Conservation (phyloP, 176 grass and related monocot species). For the Rhynchospora pubera region DNA sequence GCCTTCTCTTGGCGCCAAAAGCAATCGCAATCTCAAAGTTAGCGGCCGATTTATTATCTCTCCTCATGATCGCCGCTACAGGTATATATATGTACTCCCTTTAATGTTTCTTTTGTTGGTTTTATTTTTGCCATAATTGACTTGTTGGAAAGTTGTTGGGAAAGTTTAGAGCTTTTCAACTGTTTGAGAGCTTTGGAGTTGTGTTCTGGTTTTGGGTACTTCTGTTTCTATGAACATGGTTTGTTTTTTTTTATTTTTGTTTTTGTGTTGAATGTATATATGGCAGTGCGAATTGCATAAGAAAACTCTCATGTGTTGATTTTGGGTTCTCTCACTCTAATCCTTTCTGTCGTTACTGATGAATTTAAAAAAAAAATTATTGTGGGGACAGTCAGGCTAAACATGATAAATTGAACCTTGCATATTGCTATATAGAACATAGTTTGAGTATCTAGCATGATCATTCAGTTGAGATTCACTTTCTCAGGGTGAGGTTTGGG, state of each 20-base stretch:
- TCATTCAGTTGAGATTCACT: background rate
- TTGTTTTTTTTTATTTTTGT: background rate
- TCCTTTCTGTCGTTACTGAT: background rate
- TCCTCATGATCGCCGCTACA: constrained; percentile 74
- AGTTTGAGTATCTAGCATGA: background rate
- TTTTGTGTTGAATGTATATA: background rate
- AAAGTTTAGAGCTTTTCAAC: no score
- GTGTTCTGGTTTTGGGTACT: background rate
- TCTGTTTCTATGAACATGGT: background rate
- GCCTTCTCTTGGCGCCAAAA: constrained; percentile 77
- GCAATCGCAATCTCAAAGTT: constrained; percentile 66
- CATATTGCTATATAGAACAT: background rate
- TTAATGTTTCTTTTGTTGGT: background rate
- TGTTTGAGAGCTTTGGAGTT: background rate
- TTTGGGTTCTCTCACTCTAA: background rate
- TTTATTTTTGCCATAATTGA: background rate
- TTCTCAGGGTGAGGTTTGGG: background rate
- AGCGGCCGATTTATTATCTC: constrained; percentile 46
- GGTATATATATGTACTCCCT: constrained; percentile 30
- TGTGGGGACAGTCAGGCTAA: background rate
- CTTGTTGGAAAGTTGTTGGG: background rate
- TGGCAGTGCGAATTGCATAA: background rate
- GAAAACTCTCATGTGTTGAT: no score
- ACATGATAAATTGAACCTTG: background rate
- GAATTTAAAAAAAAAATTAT: background rate